These are phyloP conservation scores for Gleditsia sinensis DNA, from an alignment of 306 rosid species.

Conservation along the genomic window DNA sequence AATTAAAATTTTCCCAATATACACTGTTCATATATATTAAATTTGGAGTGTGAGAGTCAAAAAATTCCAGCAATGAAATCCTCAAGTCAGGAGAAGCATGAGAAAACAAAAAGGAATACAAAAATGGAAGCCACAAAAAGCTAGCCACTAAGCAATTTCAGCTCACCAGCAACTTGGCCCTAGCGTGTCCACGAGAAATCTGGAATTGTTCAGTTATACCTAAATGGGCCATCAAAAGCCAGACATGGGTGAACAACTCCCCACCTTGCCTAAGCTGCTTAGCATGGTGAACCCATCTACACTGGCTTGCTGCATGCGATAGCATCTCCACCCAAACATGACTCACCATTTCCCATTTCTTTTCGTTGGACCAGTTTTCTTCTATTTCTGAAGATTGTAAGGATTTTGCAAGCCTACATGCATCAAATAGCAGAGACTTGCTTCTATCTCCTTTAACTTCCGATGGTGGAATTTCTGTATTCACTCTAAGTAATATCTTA, in stretches of 20 bases:
- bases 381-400: constrained; percentile 1
- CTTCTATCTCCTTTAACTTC: constrained; percentile 36
- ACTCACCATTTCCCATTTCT: constrained; percentile 20
- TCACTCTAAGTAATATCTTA: constrained; percentile 19
- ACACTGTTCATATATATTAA: too few relatives aligned
- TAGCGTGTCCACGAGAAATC: constrained; percentile 36
- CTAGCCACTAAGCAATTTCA: not conserved
- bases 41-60: too few relatives aligned
- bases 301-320: constrained; percentile 32
- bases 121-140: not conserved
- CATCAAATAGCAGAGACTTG: constrained; percentile 43
- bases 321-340: constrained; percentile 38
- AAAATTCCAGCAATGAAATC: not conserved
- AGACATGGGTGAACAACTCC: constrained; percentile 38
- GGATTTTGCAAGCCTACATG: constrained; percentile 35
- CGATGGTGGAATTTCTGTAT: constrained; percentile 31
- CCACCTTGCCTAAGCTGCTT: constrained; percentile 27
- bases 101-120: not conserved
- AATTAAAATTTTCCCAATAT: too few relatives aligned
- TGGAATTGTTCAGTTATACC: constrained; percentile 44
- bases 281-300: constrained; percentile 9
- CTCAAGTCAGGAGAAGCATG: not conserved
- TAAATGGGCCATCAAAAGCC: constrained; percentile 46
- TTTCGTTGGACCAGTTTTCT: constrained; percentile 6
- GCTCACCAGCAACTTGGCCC: constrained; percentile 23